Base-by-base conservation (phyloP, 2,329 filamentous ascomycete genomes). In the Stemphylium vesicarium region DNA sequence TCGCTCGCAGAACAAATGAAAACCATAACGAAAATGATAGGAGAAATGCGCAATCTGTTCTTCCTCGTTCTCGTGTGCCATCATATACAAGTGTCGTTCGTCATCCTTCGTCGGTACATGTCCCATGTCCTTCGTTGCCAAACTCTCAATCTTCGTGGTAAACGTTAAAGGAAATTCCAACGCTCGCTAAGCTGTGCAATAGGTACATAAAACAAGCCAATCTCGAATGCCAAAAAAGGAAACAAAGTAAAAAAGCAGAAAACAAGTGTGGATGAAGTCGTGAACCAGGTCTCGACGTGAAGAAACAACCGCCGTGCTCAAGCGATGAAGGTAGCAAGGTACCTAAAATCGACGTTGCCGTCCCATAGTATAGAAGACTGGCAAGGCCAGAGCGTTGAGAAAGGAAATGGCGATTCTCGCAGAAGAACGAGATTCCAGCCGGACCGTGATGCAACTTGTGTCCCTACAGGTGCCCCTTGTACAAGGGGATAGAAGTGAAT, bases 101-200 rank as follows among this genome's bases (percentile, higher is more conserved):
- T 44, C 31, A 44, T 45, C 29, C 41, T 57, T 66, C 59, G 50
- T 43, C 65, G 70, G 66, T 51, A 66, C 56, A 63, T 53, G 54
- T 36, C 47, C 52, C 52, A 40, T 50, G 37, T 59, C 58, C 46
- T 48, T 56, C 53, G 53, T 56, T 46, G 41, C 46, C 56, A 53
- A 43, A 49, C 48, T 47, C 56, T 44, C 46, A 36, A 33, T 53
- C 36, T 36, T 64, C 58, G 53, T 56, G 53, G 29, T 45, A 24
- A 60, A 69, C 73, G 46, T 54, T 11, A 73, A 71, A 72, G 66
- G 54, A 57, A 60, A 63, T 41, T 42, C 37, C 56, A 67, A 70
- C 66, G 66, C 71, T 72, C 69, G 71, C 70, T 71, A 65, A 66
- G 70, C 68, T 73, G 59, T 67, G 68, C 68, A 53, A 41, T 32